Base-by-base conservation (phyloP, 129 eudicot genomes). In the Flaveria sonorensis region DNA sequence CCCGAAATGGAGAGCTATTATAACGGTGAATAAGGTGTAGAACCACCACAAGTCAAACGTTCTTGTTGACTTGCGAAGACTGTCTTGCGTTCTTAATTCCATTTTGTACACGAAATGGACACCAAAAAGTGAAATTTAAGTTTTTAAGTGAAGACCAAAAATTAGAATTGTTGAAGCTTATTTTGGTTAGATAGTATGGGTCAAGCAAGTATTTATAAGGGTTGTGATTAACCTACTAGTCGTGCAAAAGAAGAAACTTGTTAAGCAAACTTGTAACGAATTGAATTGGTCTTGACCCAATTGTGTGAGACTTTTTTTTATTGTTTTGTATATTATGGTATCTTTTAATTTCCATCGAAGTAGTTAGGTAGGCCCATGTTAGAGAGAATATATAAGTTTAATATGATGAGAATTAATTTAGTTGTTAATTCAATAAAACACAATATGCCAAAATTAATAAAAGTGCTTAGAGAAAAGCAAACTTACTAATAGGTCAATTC, bases 211-310 rank as follows among this genome's bases (percentile, higher is more conserved):
- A 61, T 75, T 26, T 62, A 61, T 74, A 46, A 57, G 36, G 68
- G 56, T 19, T 36, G 39, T 36, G 18, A 36, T 52, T 3, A 19
- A 20, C 20, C 20, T 32, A 72, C 39, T 16, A 39, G 32, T 21
- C 51, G 45, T 73, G 68, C 24, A 7, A 11, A 61, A 45, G 71
- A 75, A 46, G 48, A 46, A 62, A 60, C 70, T 74, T 59, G 18
- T 73, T 40, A 19, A 59, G 70, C 43, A 74, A 74, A 60, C 10
- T 59, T 74, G 10, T 15, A 74, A 7, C 15, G 13, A 57, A 7
- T 42, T 73, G 78, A 36, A 36, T 36, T 45, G 50, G 70, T 43
- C 24, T 59, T 60, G 18, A 43, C 70, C 60, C 50, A 40, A 24
- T 5, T 43, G 7, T 21, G 43, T 16, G 13, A 4, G 46, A 45